Base-by-base conservation (phyloP, 805 yeast genomes). In the Jamesozyma hellenica region DNA sequence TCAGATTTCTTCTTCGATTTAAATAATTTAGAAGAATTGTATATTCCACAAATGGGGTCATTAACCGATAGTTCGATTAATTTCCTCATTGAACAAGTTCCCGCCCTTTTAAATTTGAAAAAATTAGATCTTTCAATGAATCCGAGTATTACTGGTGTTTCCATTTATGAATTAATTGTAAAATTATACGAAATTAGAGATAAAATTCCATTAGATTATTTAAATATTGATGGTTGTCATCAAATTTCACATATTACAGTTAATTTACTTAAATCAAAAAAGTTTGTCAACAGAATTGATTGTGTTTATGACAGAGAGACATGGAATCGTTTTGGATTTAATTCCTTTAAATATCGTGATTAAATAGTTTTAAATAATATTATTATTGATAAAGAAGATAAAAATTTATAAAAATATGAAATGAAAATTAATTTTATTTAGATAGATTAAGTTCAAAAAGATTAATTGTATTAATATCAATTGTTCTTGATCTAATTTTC, bases 301-400 rank as follows among this genome's bases (percentile, higher is more conserved):
- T 58, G 61, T 35, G 39, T 42, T 10, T 60, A 55, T 29, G 61
- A 56, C 23, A 52, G 49, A 28, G 51, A 49, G 26, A 31, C 38
- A n/a, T 60, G 64, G 64, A 49, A 44, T 28, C 44, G 36, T 32
- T 55, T 55, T 36, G 61, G 63, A 1, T 30, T 50, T 2, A 58
- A 58, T 38, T 53, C 60, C 8, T 52, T 49, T 27, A 47, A 41
- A 34, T 53, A 47, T 35, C 44, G 49, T 41, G 5, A n/a, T 11
- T 28, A n/a, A 28, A n/a, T n/a, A n/a, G n/a, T 28, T 6, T 28
- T 28, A 11, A 25, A 25, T 25, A 25, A 9, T 25, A 25, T 25
- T 25, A 12, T 26, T 26, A 26, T 12, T 10, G 12, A 12, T 10
- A 26, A 26, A 12, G 12, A 26, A 12, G 28, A 12, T 26, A 12